Percentiles rank a stretch among this genome's conserved stretches.
phyloP scores from a whole-genome alignment of 139 green algal species.

The Coelastrella sp. region DNA sequence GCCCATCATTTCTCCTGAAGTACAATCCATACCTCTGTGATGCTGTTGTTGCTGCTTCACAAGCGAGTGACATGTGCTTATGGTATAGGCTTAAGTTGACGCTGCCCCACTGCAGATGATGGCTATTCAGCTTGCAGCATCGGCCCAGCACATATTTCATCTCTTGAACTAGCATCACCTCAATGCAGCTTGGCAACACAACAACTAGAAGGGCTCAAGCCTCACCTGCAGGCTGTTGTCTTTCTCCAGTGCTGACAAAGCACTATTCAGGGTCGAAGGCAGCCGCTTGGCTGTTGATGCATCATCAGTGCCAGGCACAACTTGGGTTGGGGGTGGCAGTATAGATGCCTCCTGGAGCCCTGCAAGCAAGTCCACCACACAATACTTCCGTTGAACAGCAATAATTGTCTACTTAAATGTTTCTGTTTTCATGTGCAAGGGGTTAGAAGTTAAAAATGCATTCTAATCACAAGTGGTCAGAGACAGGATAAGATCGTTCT shows the following conservation, averaged over 20 bases:
- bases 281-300: neutral
- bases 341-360: constrained; percentile 37
- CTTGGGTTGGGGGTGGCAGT: constrained; percentile 50
- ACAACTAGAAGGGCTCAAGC: neutral
- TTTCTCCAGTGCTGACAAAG: neutral
- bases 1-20: no score
- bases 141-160: neutral
- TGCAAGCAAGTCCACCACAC: neutral
- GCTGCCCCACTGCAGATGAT: no score
- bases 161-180: neutral
- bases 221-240: neutral
- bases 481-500: no score
- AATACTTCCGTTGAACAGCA: neutral
- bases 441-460: no score
- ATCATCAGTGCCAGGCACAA: constrained; percentile 34
- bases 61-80: no score
- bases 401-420: neutral
- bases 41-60: no score
- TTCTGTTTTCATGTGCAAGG: neutral
- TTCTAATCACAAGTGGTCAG: no score
- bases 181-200: neutral
- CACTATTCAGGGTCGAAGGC: neutral
- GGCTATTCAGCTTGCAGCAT: neutral
- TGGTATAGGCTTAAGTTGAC: no score
- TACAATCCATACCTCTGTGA: no score